A percentile compares a stretch with the other conserved stretches of the same genome.
Evolutionary conservation across 176 grass and related monocot species (phyloP).

Genomic region (Urochloa ruziziensis): DNA sequence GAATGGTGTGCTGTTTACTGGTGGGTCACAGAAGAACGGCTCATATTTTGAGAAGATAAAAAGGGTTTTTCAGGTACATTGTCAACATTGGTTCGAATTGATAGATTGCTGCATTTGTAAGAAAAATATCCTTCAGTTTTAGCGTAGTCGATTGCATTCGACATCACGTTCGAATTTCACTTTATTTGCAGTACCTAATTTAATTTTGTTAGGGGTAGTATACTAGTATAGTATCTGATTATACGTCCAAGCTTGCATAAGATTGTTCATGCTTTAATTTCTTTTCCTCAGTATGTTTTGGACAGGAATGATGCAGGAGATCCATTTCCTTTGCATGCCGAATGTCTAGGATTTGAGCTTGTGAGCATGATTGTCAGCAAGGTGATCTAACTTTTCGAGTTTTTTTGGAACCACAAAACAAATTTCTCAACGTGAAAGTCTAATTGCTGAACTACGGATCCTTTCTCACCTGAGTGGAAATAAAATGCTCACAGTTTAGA

Average conservation of each 20-base stretch:
- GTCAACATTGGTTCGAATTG: not conserved
- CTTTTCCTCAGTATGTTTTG: constrained; percentile 59
- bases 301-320: constrained; percentile 76
- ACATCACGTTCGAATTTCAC: not conserved
- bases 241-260: not conserved
- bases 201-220: not conserved
- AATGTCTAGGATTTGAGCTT: constrained; percentile 94
- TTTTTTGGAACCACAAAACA: too few species aligned
- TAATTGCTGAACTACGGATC: too few species aligned
- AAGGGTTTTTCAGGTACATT: constrained; percentile 69
- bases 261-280: not conserved
- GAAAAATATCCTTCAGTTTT: not conserved
- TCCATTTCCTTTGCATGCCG: constrained; percentile 66
- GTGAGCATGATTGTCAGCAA: constrained; percentile 83
- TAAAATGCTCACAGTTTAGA: not conserved
- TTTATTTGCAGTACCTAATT: not conserved
- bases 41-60: constrained; percentile 73
- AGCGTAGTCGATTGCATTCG: not conserved
- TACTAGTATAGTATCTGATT: too few species aligned
- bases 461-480: not conserved
- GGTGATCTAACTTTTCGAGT: constrained; percentile 28
- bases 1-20: constrained; percentile 81
- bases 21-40: constrained; percentile 66
- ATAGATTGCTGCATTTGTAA: not conserved
- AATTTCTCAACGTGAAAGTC: too few species aligned